Base-by-base conservation (phyloP, 306 rosid genomes). In the Fragaria ananassa region DNA sequence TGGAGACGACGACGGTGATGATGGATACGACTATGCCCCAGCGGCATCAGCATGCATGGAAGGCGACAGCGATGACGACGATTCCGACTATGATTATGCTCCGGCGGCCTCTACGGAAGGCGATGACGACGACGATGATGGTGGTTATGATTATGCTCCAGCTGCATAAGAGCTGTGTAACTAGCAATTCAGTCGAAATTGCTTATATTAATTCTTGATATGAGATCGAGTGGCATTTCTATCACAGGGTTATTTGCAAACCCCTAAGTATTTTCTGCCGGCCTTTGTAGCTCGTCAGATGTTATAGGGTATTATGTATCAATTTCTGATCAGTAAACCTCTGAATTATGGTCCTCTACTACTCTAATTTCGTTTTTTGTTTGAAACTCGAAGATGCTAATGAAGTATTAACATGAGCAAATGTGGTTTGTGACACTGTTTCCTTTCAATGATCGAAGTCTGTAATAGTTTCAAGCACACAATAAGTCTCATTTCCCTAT, bases 81-180 rank as follows among this genome's bases (percentile, higher is more conserved):
- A 74, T 46, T 15, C 60, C 2, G 60, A 74, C 53, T 61, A 19
- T 31, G 71, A 74, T 2, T 62, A 62, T 71, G 77, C 81, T 62
- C 67, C 47, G 5, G 66, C 72, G 12, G 72, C 77, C 5, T 62
- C 47, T 23, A 71, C 49, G 44, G 72, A 78, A 37, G 78, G 74
- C 14, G 78, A 65, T 0, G 75, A 69, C 0, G 68, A 17, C 4
- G 68, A 77, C 5, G 54, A 76, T 0, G 57, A 76, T 18, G 74
- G 66, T 17, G 76, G 71, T 8, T 76, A 76, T 42, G 80, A 67
- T 68, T 76, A 76, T 76, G 80, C 80, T 51, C 68, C 34, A 9
- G 74, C 68, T 6, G 68, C 80, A 39, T 77, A n/a, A 49, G 58
- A 53, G 58, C 9, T 31, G 17, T 31, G 4, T 63, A 63, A 7